These are phyloP conservation scores for Botrytis sinoallii DNA, from an alignment of 2,329 filamentous ascomycete species.

Conservation along the genomic window DNA sequence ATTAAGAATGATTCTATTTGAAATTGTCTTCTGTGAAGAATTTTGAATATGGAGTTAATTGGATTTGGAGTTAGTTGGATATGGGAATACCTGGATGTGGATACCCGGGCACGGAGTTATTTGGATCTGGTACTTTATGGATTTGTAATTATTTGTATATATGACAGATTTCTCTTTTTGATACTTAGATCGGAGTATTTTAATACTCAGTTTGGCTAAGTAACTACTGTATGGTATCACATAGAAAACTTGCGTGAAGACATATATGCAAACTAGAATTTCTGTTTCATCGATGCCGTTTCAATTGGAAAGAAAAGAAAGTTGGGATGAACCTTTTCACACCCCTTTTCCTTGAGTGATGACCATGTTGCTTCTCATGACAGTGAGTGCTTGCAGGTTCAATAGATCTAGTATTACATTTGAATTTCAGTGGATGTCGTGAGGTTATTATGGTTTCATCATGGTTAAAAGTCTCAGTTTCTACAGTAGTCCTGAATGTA, in stretches of 20 bases:
- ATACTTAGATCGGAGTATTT: not conserved
- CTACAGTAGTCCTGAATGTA: not conserved
- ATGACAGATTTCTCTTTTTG: not conserved
- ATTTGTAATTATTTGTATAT: not conserved
- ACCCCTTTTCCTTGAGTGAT: not conserved
- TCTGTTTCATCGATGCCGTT: not conserved
- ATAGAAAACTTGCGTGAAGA: not conserved
- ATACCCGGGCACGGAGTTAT: not conserved
- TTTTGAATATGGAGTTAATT: not conserved
- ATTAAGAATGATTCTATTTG: not conserved
- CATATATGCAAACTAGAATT: not conserved
- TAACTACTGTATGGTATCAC: not conserved
- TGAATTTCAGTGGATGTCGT: not conserved
- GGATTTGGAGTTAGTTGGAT: not conserved
- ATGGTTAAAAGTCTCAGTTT: not conserved
- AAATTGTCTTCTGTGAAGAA: not conserved
- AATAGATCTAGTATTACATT: not conserved
- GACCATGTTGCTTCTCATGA: not conserved
- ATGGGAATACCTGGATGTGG: not conserved
- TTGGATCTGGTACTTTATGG: not conserved
- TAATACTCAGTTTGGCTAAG: fast-evolving
- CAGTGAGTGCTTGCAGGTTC: not conserved
- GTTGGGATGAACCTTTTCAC: fast-evolving
- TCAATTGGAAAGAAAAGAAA: not conserved
- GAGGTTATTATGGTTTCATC: not conserved